Evolutionary conservation across 2,329 filamentous ascomycete genomes (phyloP).

Genomic region (Talaromyces sp.): DNA sequence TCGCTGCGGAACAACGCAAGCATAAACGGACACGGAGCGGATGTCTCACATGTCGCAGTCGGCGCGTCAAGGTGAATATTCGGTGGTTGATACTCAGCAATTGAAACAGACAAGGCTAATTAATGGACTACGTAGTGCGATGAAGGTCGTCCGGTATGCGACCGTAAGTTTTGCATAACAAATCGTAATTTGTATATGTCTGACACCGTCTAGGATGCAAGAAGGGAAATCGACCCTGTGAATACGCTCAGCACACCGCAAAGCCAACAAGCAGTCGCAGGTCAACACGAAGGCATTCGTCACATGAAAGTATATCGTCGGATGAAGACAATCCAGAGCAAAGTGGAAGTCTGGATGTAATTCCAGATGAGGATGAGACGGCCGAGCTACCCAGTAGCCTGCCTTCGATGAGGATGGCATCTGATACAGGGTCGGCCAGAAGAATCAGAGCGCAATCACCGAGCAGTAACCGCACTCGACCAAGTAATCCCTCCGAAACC

Average conservation of each 20-base stretch:
- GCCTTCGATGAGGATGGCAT: conserved; percentile 13
- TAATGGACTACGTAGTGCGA: conserved; percentile 64
- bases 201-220: conserved; percentile 63
- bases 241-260: conserved; percentile 69
- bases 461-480: conserved; percentile 23
- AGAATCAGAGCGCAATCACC: conserved; percentile 32
- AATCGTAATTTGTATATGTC: background rate
- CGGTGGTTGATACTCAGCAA: background rate
- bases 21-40: conserved; percentile 90
- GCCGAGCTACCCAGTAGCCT: conserved; percentile 25
- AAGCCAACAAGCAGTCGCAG: conserved; percentile 40
- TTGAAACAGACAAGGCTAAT: conserved; percentile 1
- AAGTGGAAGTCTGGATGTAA: conserved; percentile 38
- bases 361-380: conserved; percentile 44
- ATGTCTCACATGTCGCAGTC: conserved; percentile 85
- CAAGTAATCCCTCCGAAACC: conserved; percentile 31
- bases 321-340: conserved; percentile 46
- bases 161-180: conserved; percentile 51
- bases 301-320: conserved; percentile 50
- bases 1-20: conserved; percentile 69
- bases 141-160: conserved; percentile 81
- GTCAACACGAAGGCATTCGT: conserved; percentile 44
- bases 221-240: conserved; percentile 86
- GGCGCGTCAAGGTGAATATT: conserved; percentile 68
- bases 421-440: conserved; percentile 26